A percentile compares a stretch with the other conserved stretches of the same genome.
phyloP scores from a whole-genome alignment of 805 yeast species.

The Sungouiella blattae region DNA sequence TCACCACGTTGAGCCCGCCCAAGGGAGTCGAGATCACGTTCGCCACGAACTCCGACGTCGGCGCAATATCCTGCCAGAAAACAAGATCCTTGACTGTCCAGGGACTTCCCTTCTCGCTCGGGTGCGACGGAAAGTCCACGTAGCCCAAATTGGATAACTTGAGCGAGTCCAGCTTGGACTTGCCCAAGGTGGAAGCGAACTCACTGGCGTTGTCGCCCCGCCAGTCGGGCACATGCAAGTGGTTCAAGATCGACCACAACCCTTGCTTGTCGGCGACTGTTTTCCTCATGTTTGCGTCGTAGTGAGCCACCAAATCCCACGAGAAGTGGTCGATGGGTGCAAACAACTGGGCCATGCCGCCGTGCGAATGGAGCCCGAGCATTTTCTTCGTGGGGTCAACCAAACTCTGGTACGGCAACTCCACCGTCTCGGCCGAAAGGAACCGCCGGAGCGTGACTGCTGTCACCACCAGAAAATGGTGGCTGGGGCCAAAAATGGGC shows the following conservation, averaged over 20 bases:
- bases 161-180: conserved; percentile 26
- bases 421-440: conserved; percentile 7
- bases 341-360: conserved; percentile 26
- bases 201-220: conserved; percentile 16
- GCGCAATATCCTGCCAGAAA: conserved; percentile 36
- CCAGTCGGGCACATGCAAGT: conserved; percentile 13
- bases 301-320: conserved; percentile 28
- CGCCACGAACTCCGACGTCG: conserved; percentile 36
- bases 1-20: conserved; percentile 36
- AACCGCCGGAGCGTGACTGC: conserved; percentile 35
- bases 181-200: conserved; percentile 21
- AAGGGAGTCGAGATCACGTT: conserved; percentile 25
- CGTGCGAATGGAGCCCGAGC: conserved; percentile 32
- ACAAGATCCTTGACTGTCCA: conserved; percentile 30
- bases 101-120: neutral
- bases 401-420: conserved; percentile 15
- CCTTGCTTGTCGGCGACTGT: conserved; percentile 21
- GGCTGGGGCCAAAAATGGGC: conserved; percentile 24
- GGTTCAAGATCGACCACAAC: conserved; percentile 20
- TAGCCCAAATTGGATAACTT: conserved; percentile 38
- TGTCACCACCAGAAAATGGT: conserved; percentile 22
- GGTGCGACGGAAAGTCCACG: conserved; percentile 13
- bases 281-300: conserved; percentile 17
- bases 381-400: conserved; percentile 19
- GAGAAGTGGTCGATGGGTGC: conserved; percentile 29